Conservation (phyloP, 306 rosid species). For the Sicyos edulis region DNA sequence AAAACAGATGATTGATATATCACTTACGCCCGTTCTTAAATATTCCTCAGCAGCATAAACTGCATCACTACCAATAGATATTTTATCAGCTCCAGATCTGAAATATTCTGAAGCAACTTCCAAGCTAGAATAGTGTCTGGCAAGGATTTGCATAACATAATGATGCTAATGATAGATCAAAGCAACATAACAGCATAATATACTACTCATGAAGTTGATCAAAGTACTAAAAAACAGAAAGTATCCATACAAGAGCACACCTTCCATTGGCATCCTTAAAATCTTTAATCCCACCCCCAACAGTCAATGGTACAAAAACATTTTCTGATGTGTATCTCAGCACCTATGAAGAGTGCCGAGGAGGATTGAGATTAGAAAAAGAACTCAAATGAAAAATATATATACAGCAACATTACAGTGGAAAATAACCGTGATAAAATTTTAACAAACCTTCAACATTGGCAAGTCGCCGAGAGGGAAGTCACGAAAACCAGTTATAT, state of each 20-base stretch:
- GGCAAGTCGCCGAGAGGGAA: slow-evolving; percentile 98
- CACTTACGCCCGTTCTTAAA: slow-evolving; percentile 72
- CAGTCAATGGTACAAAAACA: slow-evolving; percentile 94
- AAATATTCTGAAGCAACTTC: slow-evolving; percentile 98
- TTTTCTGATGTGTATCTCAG: slow-evolving; percentile 81
- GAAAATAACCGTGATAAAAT: neutral
- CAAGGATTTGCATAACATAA: slow-evolving; percentile 9
- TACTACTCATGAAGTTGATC: slow-evolving; percentile 8
- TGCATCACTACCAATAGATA: slow-evolving; percentile 95
- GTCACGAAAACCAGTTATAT: slow-evolving; percentile 92
- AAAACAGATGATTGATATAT: slow-evolving; percentile 16
- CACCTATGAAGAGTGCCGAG: slow-evolving; percentile 46
- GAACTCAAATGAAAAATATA: neutral
- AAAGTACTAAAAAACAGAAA: neutral
- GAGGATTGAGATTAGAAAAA: slow-evolving; percentile 5
- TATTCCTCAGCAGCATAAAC: slow-evolving; percentile 95
- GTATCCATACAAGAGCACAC: slow-evolving; percentile 32
- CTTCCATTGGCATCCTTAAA: slow-evolving; percentile 85
- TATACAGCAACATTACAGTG: neutral
- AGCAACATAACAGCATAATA: slow-evolving; percentile 6
- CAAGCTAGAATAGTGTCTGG: slow-evolving; percentile 89
- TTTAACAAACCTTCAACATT: slow-evolving; percentile 76
- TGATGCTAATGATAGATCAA: neutral
- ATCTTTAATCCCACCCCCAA: slow-evolving; percentile 98
- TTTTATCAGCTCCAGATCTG: slow-evolving; percentile 98